Percentiles rank a stretch among this genome's conserved stretches.
These are phyloP conservation scores for Bryoerythrophyllum caledonicum DNA, from an alignment of 225 moss, liverwort and hornwort genomes.

Conservation along the genomic window DNA sequence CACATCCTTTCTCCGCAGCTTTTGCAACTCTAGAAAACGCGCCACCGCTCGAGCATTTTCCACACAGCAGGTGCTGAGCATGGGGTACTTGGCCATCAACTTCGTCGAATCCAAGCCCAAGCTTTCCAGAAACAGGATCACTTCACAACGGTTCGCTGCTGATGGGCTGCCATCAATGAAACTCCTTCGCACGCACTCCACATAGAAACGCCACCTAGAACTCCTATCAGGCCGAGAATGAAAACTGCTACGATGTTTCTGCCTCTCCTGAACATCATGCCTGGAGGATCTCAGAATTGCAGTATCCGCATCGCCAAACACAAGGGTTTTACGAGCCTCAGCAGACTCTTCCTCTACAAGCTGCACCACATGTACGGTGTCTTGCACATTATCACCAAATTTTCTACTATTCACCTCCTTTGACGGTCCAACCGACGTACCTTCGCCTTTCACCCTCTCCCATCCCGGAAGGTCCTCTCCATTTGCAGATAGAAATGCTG, in stretches of 20 bases:
- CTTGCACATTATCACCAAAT: constrained; percentile 22
- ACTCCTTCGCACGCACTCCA: constrained; percentile 50
- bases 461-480: constrained; percentile 34
- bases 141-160: constrained; percentile 40
- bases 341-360: constrained; percentile 8
- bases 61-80: constrained; percentile 50
- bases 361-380: constrained; percentile 21
- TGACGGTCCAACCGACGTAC: not conserved
- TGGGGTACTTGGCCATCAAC: constrained; percentile 56
- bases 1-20: constrained; percentile 56
- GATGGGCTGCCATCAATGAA: constrained; percentile 16
- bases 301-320: constrained; percentile 5
- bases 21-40: constrained; percentile 45
- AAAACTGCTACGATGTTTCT: constrained; percentile 29
- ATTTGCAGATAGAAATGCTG: constrained; percentile 12
- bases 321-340: not conserved
- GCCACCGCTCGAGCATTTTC: constrained; percentile 58
- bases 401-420: constrained; percentile 10
- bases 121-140: constrained; percentile 63
- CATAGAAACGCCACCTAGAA: constrained; percentile 44
- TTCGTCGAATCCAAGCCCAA: constrained; percentile 64
- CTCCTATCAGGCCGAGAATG: constrained; percentile 40
- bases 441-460: constrained; percentile 25
- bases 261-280: not conserved
- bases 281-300: constrained; percentile 15